Evolutionary conservation across 331 rosid genomes (phyloP).

Genomic region (Ulmus americana): DNA sequence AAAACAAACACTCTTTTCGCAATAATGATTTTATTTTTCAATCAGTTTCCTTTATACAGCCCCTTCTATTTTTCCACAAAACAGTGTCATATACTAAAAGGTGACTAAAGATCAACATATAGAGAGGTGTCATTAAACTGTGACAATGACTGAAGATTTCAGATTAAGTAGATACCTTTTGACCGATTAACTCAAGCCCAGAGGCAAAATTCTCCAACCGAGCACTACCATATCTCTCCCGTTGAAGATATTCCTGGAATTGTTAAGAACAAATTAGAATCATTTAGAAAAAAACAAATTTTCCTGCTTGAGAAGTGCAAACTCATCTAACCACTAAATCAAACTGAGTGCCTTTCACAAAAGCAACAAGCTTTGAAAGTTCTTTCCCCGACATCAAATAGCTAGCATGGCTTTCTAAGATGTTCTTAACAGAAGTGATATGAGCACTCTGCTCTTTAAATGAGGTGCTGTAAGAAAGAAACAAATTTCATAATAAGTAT

Average conservation of each 20-base stretch:
- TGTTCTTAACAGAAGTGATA: conserved; percentile 75
- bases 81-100: neutral
- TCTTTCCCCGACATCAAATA: conserved; percentile 92
- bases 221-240: conserved; percentile 88
- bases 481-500: conserved; percentile 22
- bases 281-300: conserved; percentile 15
- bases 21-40: neutral
- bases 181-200: conserved; percentile 81
- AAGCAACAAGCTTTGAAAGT: conserved; percentile 95
- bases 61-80: neutral
- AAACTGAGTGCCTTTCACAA: conserved; percentile 94
- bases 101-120: neutral
- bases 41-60: neutral
- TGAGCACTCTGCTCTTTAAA: conserved; percentile 88
- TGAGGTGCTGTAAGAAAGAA: conserved; percentile 51
- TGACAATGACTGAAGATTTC: conserved; percentile 10
- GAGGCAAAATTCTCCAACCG: conserved; percentile 85
- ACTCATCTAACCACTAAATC: conserved; percentile 77
- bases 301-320: conserved; percentile 15
- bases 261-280: conserved; percentile 17
- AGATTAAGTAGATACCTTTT: conserved; percentile 49
- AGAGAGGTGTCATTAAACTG: neutral
- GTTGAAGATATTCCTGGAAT: conserved; percentile 81
- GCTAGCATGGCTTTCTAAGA: conserved; percentile 91
- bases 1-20: neutral